These are phyloP conservation scores for Cercis canadensis DNA, from an alignment of 306 rosid species.

Conservation along the genomic window DNA sequence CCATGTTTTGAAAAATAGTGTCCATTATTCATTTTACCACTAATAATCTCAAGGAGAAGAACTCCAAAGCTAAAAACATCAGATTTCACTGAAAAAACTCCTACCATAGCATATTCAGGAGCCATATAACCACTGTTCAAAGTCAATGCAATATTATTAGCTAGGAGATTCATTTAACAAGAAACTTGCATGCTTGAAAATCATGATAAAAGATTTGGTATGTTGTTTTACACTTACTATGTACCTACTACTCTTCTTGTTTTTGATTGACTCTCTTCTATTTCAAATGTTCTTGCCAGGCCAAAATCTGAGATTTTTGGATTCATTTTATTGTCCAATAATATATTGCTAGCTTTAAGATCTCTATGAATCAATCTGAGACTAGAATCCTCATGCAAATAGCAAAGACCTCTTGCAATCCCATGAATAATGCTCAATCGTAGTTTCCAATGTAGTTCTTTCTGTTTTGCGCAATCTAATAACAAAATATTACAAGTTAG, in stretches of 20 bases:
- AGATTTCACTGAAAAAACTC: background rate
- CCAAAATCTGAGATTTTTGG: too few species aligned
- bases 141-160: background rate
- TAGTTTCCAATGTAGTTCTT: slow-evolving; percentile 25
- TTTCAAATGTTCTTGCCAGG: too few species aligned
- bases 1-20: background rate
- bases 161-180: too few species aligned
- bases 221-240: slow-evolving; percentile 23
- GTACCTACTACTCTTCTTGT: too few species aligned
- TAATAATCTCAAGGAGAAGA: slow-evolving; percentile 24
- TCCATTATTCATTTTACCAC: background rate
- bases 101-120: too few species aligned
- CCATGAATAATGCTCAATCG: slow-evolving; percentile 28
- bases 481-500: background rate
- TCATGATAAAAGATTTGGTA: too few species aligned
- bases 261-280: too few species aligned
- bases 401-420: slow-evolving; percentile 37
- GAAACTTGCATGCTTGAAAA: too few species aligned
- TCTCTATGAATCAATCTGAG: slow-evolving; percentile 30
- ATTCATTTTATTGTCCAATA: too few species aligned
- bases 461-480: slow-evolving; percentile 23
- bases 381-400: slow-evolving; percentile 39
- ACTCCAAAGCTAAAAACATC: slow-evolving; percentile 31
- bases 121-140: slow-evolving; percentile 34
- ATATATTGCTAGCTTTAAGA: too few species aligned